Conservation (phyloP, 164 flowering plant genomes). For the Vitis amurensis region DNA sequence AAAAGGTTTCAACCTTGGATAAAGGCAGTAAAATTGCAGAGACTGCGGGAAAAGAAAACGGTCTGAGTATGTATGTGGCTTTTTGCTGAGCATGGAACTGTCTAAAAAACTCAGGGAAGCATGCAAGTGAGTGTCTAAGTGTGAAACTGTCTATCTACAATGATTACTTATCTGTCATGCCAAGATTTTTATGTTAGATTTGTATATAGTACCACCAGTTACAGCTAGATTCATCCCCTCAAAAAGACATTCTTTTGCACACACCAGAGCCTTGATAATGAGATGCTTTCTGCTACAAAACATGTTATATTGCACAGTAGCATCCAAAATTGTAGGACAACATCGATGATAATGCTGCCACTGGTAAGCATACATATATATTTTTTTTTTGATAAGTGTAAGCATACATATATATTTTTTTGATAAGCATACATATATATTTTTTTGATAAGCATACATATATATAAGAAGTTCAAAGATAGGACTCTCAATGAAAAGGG, state of each 20-base stretch:
- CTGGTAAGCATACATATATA: too few species aligned
- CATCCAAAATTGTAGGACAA: too few species aligned
- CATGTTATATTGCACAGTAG: too few species aligned
- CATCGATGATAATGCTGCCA: too few species aligned
- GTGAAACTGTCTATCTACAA: conserved; percentile 3
- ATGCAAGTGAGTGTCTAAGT: neutral
- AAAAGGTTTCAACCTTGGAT: neutral
- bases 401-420: too few species aligned
- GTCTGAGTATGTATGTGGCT: neutral
- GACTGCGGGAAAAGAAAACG: neutral
- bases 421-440: too few species aligned
- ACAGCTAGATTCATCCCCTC: neutral
- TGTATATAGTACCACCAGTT: neutral
- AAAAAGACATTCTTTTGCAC: neutral
- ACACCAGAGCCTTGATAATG: neutral
- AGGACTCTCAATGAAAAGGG: too few species aligned
- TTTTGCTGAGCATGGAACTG: neutral
- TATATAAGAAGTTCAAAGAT: too few species aligned
- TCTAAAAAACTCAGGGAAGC: neutral
- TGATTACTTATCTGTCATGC: neutral
- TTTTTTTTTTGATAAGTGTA: too few species aligned
- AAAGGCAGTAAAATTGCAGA: neutral
- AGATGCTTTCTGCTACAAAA: too few species aligned
- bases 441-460: too few species aligned
- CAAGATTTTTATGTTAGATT: neutral